Percentiles rank a stretch among this genome's conserved stretches.
These are phyloP conservation scores for Cenchrus fungigraminus DNA, from an alignment of 176 grass and related monocot genomes.

Conservation along the genomic window DNA sequence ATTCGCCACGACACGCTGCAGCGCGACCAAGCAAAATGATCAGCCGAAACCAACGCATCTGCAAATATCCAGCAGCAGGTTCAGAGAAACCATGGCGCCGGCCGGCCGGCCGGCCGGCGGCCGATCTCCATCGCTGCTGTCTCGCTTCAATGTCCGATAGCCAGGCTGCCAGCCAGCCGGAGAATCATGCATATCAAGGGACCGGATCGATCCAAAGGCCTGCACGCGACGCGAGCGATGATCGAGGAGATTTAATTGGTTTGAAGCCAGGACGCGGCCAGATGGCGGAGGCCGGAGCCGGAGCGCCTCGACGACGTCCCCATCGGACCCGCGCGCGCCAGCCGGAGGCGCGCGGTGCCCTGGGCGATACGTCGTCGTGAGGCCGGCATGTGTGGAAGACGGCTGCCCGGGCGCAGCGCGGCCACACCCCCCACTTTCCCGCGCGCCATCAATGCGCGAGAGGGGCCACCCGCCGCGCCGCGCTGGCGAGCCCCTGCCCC, in stretches of 20 bases:
- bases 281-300: not conserved
- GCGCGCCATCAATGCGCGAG: conserved; percentile 47
- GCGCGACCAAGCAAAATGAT: too few relatives aligned
- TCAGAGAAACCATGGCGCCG: not conserved
- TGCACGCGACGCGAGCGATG: too few relatives aligned
- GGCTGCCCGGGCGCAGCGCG: conserved; percentile 23
- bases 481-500: conserved; percentile 49
- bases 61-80: not conserved
- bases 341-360: conserved; percentile 31
- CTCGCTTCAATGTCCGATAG: not conserved
- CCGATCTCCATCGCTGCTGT: not conserved
- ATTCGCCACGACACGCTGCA: too few relatives aligned
- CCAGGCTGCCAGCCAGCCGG: not conserved
- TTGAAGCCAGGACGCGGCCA: not conserved
- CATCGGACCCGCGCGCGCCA: too few relatives aligned
- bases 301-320: too few relatives aligned
- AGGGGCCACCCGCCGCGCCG: conserved; percentile 30
- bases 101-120: too few relatives aligned
- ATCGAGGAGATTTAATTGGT: not conserved
- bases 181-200: too few relatives aligned
- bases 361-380: conserved; percentile 61
- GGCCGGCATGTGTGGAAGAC: conserved; percentile 45
- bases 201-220: too few relatives aligned
- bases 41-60: not conserved
- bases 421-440: conserved; percentile 42